A percentile compares a stretch with the other conserved stretches of the same genome.
These are phyloP conservation scores for Medakamo hakoo DNA, from an alignment of 139 green algal species.

Conservation along the genomic window DNA sequence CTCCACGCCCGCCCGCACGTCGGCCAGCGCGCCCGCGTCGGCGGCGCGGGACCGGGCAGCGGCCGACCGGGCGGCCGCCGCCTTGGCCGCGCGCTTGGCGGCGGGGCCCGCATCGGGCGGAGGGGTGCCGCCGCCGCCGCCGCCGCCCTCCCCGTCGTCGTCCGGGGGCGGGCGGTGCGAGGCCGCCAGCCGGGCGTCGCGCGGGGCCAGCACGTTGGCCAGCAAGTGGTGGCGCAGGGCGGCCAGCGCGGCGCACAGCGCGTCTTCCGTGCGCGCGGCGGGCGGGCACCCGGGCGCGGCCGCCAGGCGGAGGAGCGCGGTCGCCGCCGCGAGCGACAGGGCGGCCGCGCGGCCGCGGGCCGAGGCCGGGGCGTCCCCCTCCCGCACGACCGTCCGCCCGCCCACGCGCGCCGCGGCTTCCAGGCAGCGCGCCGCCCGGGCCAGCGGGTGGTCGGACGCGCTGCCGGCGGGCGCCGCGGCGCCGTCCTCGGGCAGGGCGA, in stretches of 20 bases:
- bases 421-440: not conserved
- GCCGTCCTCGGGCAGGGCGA: not conserved
- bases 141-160: too few relatives aligned
- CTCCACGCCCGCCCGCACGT: conserved; percentile 17
- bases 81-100: not conserved
- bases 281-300: not conserved
- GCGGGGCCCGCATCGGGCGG: not conserved
- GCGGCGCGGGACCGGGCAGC: conserved; percentile 14
- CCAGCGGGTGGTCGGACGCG: not conserved
- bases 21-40: conserved; percentile 12
- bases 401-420: not conserved
- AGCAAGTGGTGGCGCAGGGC: not conserved
- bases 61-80: conserved; percentile 3
- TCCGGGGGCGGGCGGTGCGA: not conserved
- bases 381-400: not conserved
- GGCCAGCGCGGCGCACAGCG: not conserved
- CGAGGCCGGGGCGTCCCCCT: not conserved
- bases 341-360: too few relatives aligned
- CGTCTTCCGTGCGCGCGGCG: not conserved
- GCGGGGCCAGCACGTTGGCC: not conserved
- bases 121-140: too few relatives aligned
- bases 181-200: not conserved
- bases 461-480: not conserved
- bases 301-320: not conserved
- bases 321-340: not conserved